A percentile compares a stretch with the other conserved stretches of the same genome.
Conservation (phyloP, 2,329 filamentous ascomycete species). For the Paecilomyces dactylethromorphus region DNA sequence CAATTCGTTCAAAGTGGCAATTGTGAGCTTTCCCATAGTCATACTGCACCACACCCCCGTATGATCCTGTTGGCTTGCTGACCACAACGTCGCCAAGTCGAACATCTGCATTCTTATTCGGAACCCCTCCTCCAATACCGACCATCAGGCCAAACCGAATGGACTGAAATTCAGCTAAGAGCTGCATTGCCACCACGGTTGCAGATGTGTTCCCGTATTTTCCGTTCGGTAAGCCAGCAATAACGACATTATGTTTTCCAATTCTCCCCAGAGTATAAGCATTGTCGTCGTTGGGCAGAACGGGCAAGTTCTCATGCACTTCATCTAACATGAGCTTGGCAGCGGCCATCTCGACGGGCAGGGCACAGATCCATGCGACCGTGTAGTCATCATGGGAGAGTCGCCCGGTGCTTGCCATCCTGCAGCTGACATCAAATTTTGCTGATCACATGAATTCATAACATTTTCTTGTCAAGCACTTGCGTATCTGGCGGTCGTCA, state of each 20-base stretch:
- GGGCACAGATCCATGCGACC: too few relatives aligned
- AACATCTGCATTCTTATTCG: conserved; percentile 10
- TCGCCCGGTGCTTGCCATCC: too few relatives aligned
- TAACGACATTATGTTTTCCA: conserved; percentile 17
- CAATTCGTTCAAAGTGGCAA: conserved; percentile 4
- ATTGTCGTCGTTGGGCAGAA: conserved; percentile 12
- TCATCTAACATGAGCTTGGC: conserved; percentile 10
- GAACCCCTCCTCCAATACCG: conserved; percentile 27
- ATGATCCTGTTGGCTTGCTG: conserved; percentile 7
- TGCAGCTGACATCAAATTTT: too few relatives aligned
- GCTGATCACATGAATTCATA: too few relatives aligned
- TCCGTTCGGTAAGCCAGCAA: conserved; percentile 18
- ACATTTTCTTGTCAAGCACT: too few relatives aligned
- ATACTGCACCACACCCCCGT: conserved; percentile 7
- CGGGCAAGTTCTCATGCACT: conserved; percentile 4
- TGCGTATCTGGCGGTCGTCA: too few relatives aligned
- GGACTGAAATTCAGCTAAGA: too few relatives aligned
- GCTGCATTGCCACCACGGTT: conserved; percentile 22
- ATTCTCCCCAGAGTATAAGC: conserved; percentile 17
- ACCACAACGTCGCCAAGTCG: conserved; percentile 17
- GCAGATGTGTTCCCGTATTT: conserved; percentile 22
- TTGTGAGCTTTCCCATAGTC: conserved; percentile 6
- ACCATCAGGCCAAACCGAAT: conserved; percentile 36
- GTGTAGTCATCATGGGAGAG: too few relatives aligned
- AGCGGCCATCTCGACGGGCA: conserved; percentile 1